Evolutionary conservation across 805 yeast species (phyloP), one percentile per base, ranked within the genome.

Genomic region (Wickerhamomyces alni): DNA sequence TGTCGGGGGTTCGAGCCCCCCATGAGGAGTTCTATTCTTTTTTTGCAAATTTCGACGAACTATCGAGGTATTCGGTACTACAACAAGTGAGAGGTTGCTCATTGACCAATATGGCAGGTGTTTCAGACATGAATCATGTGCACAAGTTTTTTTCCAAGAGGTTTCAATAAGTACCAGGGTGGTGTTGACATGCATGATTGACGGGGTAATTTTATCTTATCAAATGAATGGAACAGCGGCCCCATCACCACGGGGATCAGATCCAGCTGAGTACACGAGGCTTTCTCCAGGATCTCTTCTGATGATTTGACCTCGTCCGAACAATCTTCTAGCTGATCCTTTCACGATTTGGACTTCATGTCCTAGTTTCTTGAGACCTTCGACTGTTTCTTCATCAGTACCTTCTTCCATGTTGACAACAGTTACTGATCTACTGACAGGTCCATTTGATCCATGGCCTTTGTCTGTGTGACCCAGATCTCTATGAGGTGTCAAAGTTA

Each of bases 231-330:
- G 34, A n/a, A 73, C 73, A 10, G 91, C 80, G 3, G 83, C 82
- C 8, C 94, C 94, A 57, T 85, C 95, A n/a, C 89, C 94, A 38
- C 95, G 69, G n/a, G 68, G 72, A 48, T 85, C 95, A 39, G 84
- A 75, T 2, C 94, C 95, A 10, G 76, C 94, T 30, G 80, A 65
- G 55, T 75, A 80, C 2, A 79, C 69, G 29, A 72, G 57, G 12
- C 54, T 48, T 2, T 72, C 75, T 19, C 61, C 50, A n/a, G 66
- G 55, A 13, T 63, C 69, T 40, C 67, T 72, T 52, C 68, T 70
- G 42, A 85, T 82, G 36, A 86, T 73, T 57, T 86, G 95, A 5
- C 89, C 91, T 42, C 89, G 63, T 3, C 88, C 88, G 59, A 77
- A 75, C 3, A 62, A 50, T 15, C 59, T 54, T 49, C 84, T 64